Evolutionary conservation across 1,284 basidiomycete species (phyloP), one percentile per base, ranked within the genome.

Genomic region (Papiliotrema fonsecae): DNA sequence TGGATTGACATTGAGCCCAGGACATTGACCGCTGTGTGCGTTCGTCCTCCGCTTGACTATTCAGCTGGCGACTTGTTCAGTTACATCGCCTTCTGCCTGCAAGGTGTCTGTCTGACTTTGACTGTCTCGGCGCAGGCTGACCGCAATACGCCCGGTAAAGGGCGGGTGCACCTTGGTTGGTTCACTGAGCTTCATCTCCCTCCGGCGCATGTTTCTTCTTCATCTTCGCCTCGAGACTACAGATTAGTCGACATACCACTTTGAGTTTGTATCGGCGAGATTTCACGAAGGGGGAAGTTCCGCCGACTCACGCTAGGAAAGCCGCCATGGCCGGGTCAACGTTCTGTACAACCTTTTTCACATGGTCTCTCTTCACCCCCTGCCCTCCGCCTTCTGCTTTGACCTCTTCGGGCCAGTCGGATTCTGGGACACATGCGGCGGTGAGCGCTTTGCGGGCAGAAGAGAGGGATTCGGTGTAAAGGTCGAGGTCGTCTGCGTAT

Each of bases 401-500:
- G 10, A 72, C 58, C n/a, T 68, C 67, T 11, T 50, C 45, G 0
- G 87, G 86, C 89, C 90, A 93, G 53, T 85, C 75, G 0, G 64
- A 52, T 51, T 80, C 72, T 1, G 84, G 80, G 31, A 88, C 76
- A 36, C 73, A 67, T 41, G 78, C 69, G 0, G 70, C 64, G 2
- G 60, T 47, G 7, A 92, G 79, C 4, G 79, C 75, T 3, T 67
- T 53, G 13, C 79, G 80, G 2, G 90, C 73, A 0, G 74, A 60
- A 1, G 63, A 62, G 1, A 91, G 58, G 1, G 82, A 77, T 6
- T 77, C 73, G 28, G 79, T 78, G 71, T 89, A 89, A 11, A 77
- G 77, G n/a, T 78, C 75, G 3, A 88, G 69, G 1, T 86, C 81
- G 42, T 90, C 88, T 47, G 85, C 81, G 70, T 92, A 89, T 24